A percentile compares a stretch with the other conserved stretches of the same genome.
These are phyloP conservation scores for Linnemannia hyalina DNA, from an alignment of 192 early-diverging fungal genomes.

Conservation along the genomic window DNA sequence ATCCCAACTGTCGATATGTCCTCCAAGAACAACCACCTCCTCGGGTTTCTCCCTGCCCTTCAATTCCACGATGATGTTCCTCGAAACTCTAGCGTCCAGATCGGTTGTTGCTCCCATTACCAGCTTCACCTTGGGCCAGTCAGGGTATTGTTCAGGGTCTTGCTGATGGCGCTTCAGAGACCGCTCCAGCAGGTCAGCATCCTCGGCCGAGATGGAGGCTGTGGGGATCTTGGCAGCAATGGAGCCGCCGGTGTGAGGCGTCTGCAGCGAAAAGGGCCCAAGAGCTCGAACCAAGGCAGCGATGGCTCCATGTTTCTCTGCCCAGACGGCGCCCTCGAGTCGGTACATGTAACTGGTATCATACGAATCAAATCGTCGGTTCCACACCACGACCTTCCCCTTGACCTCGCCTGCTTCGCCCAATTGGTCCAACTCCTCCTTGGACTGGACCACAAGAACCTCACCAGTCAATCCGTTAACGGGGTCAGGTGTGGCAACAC, in stretches of 20 bases:
- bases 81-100: conserved; percentile 57
- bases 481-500: conserved; percentile 54
- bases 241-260: conserved; percentile 65
- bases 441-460: conserved; percentile 63
- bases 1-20: conserved; percentile 63
- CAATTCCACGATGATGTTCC: conserved; percentile 68
- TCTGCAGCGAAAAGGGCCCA: conserved; percentile 59
- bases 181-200: conserved; percentile 67
- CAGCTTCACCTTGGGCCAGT: conserved; percentile 63
- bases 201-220: conserved; percentile 65
- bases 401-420: conserved; percentile 53
- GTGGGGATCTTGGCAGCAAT: conserved; percentile 61
- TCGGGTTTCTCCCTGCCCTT: conserved; percentile 59
- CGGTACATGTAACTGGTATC: conserved; percentile 11
- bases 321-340: conserved; percentile 33
- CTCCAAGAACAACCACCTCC: conserved; percentile 68
- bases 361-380: conserved; percentile 51
- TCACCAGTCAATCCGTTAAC: conserved; percentile 55
- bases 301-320: conserved; percentile 60
- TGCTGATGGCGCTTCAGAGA: conserved; percentile 56
- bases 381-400: conserved; percentile 64
- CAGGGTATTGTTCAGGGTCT: conserved; percentile 22
- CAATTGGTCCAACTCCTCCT: conserved; percentile 61
- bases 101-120: conserved; percentile 54
- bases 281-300: conserved; percentile 64